Conservation (phyloP, 768 basidiomycete species). For the Mycena kentingensis region DNA sequence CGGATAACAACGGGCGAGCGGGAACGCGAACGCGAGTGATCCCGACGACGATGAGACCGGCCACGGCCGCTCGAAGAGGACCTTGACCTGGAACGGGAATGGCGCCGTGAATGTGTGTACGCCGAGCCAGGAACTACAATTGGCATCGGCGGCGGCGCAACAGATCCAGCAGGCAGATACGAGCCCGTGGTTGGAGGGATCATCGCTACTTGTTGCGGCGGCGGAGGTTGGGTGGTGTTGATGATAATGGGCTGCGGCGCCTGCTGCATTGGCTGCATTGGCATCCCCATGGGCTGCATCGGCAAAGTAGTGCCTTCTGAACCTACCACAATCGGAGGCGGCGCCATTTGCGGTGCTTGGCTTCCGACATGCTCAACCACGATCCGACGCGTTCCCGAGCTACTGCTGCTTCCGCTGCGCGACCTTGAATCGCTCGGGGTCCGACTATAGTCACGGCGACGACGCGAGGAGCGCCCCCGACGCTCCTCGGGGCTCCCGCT, state of each 20-base stretch:
- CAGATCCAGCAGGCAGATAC: constrained; percentile 8
- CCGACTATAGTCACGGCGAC: not conserved
- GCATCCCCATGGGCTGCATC: no score
- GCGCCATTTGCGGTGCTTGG: no score
- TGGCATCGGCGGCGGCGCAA: not conserved
- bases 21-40: constrained; percentile 16
- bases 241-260: constrained; percentile 18
- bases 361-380: not conserved
- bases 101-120: not conserved
- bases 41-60: constrained; percentile 7
- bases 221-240: constrained; percentile 3
- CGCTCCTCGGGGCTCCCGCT: not conserved
- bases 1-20: no score
- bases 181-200: not conserved
- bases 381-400: not conserved
- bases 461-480: not conserved
- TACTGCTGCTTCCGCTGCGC: constrained; percentile 23
- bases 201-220: constrained; percentile 2
- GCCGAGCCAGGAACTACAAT: not conserved
- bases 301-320: no score
- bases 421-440: constrained; percentile 8
- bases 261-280: no score
- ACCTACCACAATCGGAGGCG: no score
- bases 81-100: constrained; percentile 6
- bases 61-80: no score